Evolutionary conservation across 2,329 filamentous ascomycete species (phyloP), one percentile per base, ranked within the genome.

Genomic region (Colletotrichum tofieldiae): DNA sequence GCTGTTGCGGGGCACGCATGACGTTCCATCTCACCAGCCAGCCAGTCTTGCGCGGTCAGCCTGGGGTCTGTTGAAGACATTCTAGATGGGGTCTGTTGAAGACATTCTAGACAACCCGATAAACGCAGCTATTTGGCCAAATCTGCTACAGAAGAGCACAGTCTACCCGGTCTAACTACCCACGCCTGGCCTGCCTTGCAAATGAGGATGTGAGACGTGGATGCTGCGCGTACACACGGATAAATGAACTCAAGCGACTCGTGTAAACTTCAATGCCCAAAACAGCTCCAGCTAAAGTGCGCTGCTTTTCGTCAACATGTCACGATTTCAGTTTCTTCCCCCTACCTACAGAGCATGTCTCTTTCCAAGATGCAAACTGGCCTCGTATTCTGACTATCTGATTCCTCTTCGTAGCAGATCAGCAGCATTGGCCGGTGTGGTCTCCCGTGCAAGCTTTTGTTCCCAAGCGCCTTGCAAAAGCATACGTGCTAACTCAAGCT

Each of bases 1-100:
- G 54, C 55, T 61, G 52, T 54, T 74, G 72, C 72, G 65, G 72
- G 72, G 72, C 72, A 70, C 29, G 41, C n/a, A 73, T 70, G 72
- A 73, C 69, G 65, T 69, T 70, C 45, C 54, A 54, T 59, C 45
- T 41, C 49, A 18, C 37, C 18, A 47, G 52, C 35, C 41, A 56
- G 32, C 45, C 23, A 52, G 43, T 52, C n/a, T 52, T 18, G 32
- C 32, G 45, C 35, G 18, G 45, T 20, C n/a, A n/a, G 60, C 37
- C 47, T 52, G 6, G 47, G 16, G 47, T 16, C 6, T 49, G 5
- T 51, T 39, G 32, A 51, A 51, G 45, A 51, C 23, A 64, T 20
- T 26, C 26, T 41, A n/a, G 5, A n/a, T n/a, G n/a, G n/a, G n/a
- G n/a, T n/a, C n/a, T n/a, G n/a, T n/a, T n/a, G n/a, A n/a, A n/a